These are phyloP conservation scores for Neurospora sp. DNA, from an alignment of 495 filamentous ascomycete species.

Conservation along the genomic window DNA sequence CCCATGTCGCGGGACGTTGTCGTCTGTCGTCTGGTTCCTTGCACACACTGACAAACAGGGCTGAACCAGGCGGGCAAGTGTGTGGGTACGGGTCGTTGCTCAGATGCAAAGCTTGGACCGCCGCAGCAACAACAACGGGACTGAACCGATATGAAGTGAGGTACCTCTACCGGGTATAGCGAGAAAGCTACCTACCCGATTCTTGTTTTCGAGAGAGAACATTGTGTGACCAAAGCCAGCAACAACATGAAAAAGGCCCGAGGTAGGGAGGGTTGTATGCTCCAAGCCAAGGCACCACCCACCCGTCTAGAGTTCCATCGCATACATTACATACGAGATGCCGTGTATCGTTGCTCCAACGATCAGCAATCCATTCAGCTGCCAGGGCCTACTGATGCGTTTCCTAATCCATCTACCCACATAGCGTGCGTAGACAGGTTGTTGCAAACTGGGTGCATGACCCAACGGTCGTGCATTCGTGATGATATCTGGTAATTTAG, in stretches of 20 bases:
- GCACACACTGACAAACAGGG: too few relatives aligned
- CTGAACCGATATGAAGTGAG: not conserved
- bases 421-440: not conserved
- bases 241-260: not conserved
- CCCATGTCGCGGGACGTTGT: too few relatives aligned
- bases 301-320: not conserved
- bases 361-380: not conserved
- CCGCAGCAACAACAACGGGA: not conserved
- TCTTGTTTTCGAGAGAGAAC: not conserved
- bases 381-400: not conserved
- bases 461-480: not conserved
- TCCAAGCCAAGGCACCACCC: not conserved
- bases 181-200: too few relatives aligned
- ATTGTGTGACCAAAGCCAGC: too few relatives aligned
- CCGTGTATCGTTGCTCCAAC: not conserved
- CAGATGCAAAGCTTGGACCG: not conserved
- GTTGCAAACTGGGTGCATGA: not conserved
- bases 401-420: not conserved
- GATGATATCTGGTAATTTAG: not conserved
- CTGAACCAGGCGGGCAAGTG: too few relatives aligned
- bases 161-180: not conserved
- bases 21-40: too few relatives aligned
- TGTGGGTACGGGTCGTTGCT: too few relatives aligned
- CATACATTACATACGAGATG: not conserved
- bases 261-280: not conserved